A percentile compares a stretch with the other conserved stretches of the same genome.
These are phyloP conservation scores for Tylopilus sp. DNA, from an alignment of 768 basidiomycete genomes.

Conservation along the genomic window DNA sequence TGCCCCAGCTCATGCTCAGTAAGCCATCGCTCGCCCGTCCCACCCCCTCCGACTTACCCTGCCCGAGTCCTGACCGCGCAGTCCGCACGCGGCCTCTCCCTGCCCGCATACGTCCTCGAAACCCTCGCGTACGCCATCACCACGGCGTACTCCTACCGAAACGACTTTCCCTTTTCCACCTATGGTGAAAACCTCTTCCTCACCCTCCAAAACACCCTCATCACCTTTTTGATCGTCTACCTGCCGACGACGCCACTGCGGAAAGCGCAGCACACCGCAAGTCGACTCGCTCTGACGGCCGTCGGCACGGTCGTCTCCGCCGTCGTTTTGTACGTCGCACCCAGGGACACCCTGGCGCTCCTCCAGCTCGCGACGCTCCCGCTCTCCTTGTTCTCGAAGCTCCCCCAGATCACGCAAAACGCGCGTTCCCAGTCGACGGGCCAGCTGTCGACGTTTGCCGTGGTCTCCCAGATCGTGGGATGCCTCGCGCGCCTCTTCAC, in stretches of 20 bases:
- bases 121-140: slow-evolving; percentile 90
- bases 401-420: slow-evolving; percentile 92
- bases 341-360: slow-evolving; percentile 51
- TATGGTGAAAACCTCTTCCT: slow-evolving; percentile 98
- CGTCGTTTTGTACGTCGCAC: slow-evolving; percentile 44
- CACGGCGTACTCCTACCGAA: slow-evolving; percentile 80
- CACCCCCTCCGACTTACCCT: neutral
- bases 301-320: slow-evolving; percentile 35
- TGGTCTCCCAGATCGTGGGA: slow-evolving; percentile 81
- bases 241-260: slow-evolving; percentile 42
- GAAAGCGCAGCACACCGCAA: slow-evolving; percentile 24
- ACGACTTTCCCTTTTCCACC: slow-evolving; percentile 90
- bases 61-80: slow-evolving; percentile 59
- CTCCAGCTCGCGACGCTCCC: slow-evolving; percentile 88
- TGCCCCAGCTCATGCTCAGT: slow-evolving; percentile 91
- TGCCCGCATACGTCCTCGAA: slow-evolving; percentile 86
- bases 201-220: slow-evolving; percentile 81
- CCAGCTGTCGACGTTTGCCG: slow-evolving; percentile 91
- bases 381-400: slow-evolving; percentile 85
- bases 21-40: slow-evolving; percentile 23
- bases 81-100: slow-evolving; percentile 84
- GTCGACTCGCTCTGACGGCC: slow-evolving; percentile 31
- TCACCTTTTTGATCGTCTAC: slow-evolving; percentile 82
- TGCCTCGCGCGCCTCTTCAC: slow-evolving; percentile 94
- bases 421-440: slow-evolving; percentile 74